phyloP scores from a whole-genome alignment of 345 rosid species.

The Chamaenerion angustifolium region DNA sequence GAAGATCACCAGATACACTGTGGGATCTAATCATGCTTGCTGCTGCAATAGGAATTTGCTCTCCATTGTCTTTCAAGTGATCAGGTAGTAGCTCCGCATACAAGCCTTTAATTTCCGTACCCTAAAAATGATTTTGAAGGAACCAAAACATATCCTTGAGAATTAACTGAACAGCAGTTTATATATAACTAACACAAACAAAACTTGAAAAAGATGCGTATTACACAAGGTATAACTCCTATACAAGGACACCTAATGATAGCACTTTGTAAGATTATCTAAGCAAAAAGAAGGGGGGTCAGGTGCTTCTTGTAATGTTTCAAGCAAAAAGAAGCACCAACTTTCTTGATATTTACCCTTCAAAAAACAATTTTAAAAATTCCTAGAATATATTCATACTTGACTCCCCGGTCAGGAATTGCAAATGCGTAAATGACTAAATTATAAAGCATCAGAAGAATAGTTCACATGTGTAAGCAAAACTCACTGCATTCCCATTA shows the following conservation, averaged over 20 bases:
- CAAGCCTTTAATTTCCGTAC: slow-evolving; percentile 9
- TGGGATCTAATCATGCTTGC: slow-evolving; percentile 88
- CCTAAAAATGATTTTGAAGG: slow-evolving; percentile 19
- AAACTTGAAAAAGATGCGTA: no score
- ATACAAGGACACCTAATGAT: no score
- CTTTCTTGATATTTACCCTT: no score
- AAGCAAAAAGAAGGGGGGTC: no score
- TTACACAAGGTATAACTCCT: no score
- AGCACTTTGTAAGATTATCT: no score
- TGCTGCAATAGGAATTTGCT: slow-evolving; percentile 42
- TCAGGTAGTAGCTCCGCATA: slow-evolving; percentile 21
- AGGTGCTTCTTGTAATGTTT: no score
- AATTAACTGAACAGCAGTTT: background rate
- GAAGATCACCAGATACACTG: slow-evolving; percentile 87
- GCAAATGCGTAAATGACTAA: no score
- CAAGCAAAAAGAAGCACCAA: no score
- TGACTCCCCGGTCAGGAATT: no score
- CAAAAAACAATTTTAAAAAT: no score
- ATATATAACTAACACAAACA: background rate
- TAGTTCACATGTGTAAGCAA: slow-evolving; percentile 3
- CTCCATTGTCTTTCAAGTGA: slow-evolving; percentile 44
- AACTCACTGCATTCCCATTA: slow-evolving; percentile 74
- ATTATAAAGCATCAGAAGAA: background rate
- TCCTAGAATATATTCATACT: no score
- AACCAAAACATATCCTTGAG: slow-evolving; percentile 7